Percentiles rank a stretch among this genome's conserved stretches.
Conservation (phyloP, 1,139 yeast species). For the Starmera stellimalicola region DNA sequence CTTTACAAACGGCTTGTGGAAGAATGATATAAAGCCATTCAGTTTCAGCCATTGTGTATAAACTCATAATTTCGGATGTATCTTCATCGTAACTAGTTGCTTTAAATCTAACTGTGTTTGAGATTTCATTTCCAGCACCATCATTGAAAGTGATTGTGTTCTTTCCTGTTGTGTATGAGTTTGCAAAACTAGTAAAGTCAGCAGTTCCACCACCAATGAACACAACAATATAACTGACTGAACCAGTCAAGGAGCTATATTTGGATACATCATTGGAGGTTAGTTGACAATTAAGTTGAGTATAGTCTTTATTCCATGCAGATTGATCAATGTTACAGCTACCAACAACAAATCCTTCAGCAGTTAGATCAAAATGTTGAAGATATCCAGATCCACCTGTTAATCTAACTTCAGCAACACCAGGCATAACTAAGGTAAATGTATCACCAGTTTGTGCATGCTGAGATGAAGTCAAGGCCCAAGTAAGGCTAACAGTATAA, state of each 20-base stretch:
- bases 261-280: background rate
- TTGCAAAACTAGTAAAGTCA: background rate
- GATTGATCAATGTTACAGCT: background rate
- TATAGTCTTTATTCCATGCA: background rate
- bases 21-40: conserved; percentile 8
- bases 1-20: conserved; percentile 3
- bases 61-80: too few species aligned
- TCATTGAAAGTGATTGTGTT: conserved; percentile 7
- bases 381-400: background rate
- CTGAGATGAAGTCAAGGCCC: background rate
- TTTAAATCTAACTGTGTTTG: too few species aligned
- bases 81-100: too few species aligned
- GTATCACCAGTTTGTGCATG: background rate
- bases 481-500: background rate
- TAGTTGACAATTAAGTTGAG: conserved; percentile 1
- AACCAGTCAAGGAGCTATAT: background rate
- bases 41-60: conserved; percentile 10
- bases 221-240: background rate
- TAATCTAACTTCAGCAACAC: background rate
- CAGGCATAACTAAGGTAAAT: background rate
- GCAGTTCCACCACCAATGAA: conserved; percentile 2
- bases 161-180: background rate
- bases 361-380: background rate
- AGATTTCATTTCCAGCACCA: conserved; percentile 3
- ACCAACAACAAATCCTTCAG: background rate